Evolutionary conservation across 140 eudicot genomes (phyloP).

Genomic region (Erigeron philadelphicus): DNA sequence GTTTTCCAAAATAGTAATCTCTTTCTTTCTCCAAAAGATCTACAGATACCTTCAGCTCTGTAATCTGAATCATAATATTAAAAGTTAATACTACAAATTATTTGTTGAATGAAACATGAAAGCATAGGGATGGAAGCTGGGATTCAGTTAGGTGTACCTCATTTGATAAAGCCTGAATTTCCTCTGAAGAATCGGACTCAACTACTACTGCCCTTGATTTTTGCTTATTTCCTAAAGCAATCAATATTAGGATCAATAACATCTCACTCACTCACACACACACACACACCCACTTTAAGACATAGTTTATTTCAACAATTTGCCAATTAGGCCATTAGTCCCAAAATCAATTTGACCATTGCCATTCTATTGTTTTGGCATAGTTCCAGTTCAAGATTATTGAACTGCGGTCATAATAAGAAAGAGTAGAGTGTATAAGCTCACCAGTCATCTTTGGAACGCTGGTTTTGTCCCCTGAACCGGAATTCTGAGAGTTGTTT

Average conservation of each 20-base stretch:
- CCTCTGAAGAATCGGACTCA: conserved; percentile 41
- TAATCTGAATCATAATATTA: conserved; percentile 41
- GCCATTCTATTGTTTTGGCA: neutral
- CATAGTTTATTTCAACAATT: neutral
- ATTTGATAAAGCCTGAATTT: conserved; percentile 52
- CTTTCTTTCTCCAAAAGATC: conserved; percentile 85
- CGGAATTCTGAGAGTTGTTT: conserved; percentile 46
- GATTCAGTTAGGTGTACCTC: conserved; percentile 45
- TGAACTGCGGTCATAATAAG: no score
- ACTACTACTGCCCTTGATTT: conserved; percentile 29
- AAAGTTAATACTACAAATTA: conserved; percentile 12
- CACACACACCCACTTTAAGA: neutral
- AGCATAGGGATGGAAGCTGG: neutral
- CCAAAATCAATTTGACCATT: neutral
- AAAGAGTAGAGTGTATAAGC: conserved; percentile 24
- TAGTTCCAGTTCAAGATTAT: neutral
- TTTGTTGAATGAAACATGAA: neutral
- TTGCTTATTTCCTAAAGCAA: conserved; percentile 48
- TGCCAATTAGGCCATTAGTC: neutral
- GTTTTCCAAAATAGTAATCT: conserved; percentile 79
- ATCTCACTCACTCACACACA: neutral
- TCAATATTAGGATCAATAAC: conserved; percentile 15
- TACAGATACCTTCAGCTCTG: conserved; percentile 75
- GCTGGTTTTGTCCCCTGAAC: conserved; percentile 41
- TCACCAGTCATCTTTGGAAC: conserved; percentile 46